These are phyloP conservation scores for Actinomortierella wolfii DNA, from an alignment of 371 early-diverging fungal genomes.

Conservation along the genomic window DNA sequence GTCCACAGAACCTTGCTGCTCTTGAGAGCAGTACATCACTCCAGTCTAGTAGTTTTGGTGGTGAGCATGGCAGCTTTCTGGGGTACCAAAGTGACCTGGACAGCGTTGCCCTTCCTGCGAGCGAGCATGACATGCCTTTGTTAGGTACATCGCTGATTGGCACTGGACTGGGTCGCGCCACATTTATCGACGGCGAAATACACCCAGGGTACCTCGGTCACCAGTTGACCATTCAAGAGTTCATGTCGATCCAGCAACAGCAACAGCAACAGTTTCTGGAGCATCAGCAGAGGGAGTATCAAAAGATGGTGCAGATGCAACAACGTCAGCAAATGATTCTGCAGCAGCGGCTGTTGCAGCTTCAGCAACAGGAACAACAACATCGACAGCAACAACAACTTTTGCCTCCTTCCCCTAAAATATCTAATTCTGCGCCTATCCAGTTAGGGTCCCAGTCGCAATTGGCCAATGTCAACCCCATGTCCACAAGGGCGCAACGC, in stretches of 20 bases:
- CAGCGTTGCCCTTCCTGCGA: no score
- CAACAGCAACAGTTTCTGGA: slow-evolving; percentile 28
- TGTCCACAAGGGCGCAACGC: no score
- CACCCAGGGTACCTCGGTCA: slow-evolving; percentile 13
- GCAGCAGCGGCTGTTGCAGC: slow-evolving; percentile 24
- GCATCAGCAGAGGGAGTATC: slow-evolving; percentile 20
- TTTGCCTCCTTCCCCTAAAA: no score
- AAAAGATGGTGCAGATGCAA: slow-evolving; percentile 15
- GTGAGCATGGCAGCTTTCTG: no score
- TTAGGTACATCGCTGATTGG: slow-evolving; percentile 5
- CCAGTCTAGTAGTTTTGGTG: no score
- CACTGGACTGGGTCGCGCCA: slow-evolving; percentile 37
- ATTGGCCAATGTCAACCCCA: no score
- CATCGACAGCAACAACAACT: slow-evolving; percentile 1
- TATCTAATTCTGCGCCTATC: no score
- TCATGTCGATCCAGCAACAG: slow-evolving; percentile 44
- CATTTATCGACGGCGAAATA: slow-evolving; percentile 31
- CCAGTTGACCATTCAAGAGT: slow-evolving; percentile 36
- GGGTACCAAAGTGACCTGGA: no score
- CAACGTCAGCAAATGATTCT: slow-evolving; percentile 29
- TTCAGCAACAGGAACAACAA: slow-evolving; percentile 30
- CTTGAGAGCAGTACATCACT: no score
- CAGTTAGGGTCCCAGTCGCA: no score
- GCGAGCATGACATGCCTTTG: no score
- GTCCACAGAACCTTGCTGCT: no score